Conservation (phyloP, 176 grass and related monocot species). For the Lolium perenne region DNA sequence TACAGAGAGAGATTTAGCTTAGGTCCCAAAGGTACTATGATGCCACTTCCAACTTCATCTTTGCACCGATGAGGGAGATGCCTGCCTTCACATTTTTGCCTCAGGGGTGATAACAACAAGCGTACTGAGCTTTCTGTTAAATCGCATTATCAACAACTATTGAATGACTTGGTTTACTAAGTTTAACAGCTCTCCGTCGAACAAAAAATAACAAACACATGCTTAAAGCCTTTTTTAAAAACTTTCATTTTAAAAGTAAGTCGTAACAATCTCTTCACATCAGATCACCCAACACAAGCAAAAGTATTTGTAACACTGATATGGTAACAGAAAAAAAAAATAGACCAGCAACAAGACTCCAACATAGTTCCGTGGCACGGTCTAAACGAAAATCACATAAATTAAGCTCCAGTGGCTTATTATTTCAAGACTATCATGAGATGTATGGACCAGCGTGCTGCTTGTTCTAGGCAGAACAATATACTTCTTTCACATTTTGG, state of each 20-base stretch:
- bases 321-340: not conserved
- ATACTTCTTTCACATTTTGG: conserved; percentile 49
- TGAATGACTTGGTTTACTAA: not conserved
- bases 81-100: too few species aligned
- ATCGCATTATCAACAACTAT: not conserved
- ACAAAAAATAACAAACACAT: not conserved
- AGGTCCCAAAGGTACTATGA: not conserved
- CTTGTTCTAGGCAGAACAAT: not conserved
- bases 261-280: not conserved
- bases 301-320: not conserved
- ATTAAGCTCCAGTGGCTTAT: conserved; percentile 22
- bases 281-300: not conserved
- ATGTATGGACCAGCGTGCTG: not conserved
- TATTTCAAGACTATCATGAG: conserved; percentile 7
- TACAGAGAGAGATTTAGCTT: not conserved
- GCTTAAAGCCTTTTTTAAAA: not conserved
- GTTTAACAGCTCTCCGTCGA: not conserved
- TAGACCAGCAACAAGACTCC: not conserved
- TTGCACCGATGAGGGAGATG: not conserved
- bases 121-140: not conserved
- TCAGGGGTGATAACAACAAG: too few species aligned
- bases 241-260: not conserved
- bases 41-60: not conserved
- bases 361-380: not conserved
- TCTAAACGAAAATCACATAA: not conserved